These are phyloP conservation scores for Syzygium grande DNA, from an alignment of 345 rosid species.

Conservation along the genomic window DNA sequence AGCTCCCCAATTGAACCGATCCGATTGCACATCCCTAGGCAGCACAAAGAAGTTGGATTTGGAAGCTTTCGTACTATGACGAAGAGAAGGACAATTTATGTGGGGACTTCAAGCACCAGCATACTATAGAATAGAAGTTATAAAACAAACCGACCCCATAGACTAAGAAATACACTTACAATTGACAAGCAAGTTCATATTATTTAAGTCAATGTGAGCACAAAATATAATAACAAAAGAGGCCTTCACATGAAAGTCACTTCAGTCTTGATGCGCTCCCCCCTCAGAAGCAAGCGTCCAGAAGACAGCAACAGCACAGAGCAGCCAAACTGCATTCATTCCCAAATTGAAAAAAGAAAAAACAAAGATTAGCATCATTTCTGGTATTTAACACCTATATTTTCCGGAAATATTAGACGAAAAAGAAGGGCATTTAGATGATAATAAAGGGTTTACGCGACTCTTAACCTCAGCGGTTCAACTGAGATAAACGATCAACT, in stretches of 20 bases:
- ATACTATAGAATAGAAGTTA: not conserved
- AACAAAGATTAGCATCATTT: not conserved
- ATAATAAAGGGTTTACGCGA: not conserved
- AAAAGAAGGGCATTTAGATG: not conserved
- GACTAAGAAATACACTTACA: not conserved
- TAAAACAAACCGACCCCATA: not conserved
- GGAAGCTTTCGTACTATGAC: not conserved
- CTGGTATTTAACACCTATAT: not conserved
- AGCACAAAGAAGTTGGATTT: not conserved
- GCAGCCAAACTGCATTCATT: conserved; percentile 13
- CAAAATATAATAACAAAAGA: not conserved
- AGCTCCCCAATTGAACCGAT: too few relatives aligned
- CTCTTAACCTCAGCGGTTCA: rapidly evolving
- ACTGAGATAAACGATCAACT: rapidly evolving
- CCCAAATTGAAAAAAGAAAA: not conserved
- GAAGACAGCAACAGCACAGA: conserved; percentile 19
- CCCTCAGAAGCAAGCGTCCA: conserved; percentile 15
- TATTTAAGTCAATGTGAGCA: not conserved
- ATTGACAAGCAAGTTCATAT: not conserved
- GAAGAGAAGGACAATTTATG: not conserved
- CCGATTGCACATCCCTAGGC: too few relatives aligned
- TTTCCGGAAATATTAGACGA: not conserved
- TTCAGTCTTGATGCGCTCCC: not conserved
- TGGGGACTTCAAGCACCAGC: not conserved
- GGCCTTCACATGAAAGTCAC: not conserved